phyloP scores from a whole-genome alignment of 257 asterid species.

The Salvia splendens region DNA sequence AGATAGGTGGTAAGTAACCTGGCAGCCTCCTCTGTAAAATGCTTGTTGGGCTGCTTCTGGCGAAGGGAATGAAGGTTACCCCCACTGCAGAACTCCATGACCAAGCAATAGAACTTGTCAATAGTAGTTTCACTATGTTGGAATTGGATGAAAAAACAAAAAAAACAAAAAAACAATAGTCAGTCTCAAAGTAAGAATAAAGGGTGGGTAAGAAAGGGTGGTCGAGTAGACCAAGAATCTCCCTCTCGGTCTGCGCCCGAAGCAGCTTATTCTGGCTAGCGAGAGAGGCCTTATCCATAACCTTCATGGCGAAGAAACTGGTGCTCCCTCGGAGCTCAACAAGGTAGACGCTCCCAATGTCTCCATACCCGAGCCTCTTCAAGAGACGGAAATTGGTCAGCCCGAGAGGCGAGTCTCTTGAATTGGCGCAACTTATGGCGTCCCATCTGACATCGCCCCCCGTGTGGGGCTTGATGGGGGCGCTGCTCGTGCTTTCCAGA shows the following conservation, averaged over 20 bases:
- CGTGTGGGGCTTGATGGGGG: constrained; percentile 70
- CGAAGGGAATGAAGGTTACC: constrained; percentile 86
- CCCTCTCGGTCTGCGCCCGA: constrained; percentile 76
- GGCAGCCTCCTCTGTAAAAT: constrained; percentile 85
- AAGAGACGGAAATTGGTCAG: constrained; percentile 64
- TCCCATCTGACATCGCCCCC: constrained; percentile 92
- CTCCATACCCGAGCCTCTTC: constrained; percentile 88
- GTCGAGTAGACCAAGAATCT: constrained; percentile 79
- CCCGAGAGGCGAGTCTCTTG: constrained; percentile 60
- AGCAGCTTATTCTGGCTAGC: constrained; percentile 75
- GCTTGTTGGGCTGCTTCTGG: constrained; percentile 81
- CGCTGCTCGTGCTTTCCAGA: constrained; percentile 45
- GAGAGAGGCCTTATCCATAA: constrained; percentile 83
- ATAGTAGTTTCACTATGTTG: too few relatives aligned
- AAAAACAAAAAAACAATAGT: too few relatives aligned
- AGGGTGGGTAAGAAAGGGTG: constrained; percentile 86
- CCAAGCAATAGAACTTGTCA: constrained; percentile 78
- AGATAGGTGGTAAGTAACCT: constrained; percentile 38
- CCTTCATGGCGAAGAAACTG: constrained; percentile 81
- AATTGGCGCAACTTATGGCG: constrained; percentile 54
- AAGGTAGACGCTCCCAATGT: constrained; percentile 85
- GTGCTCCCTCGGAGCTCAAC: constrained; percentile 67
- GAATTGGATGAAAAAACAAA: too few relatives aligned
- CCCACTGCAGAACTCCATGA: constrained; percentile 88
- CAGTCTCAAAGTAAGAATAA: constrained; percentile 77